A percentile compares a stretch with the other conserved stretches of the same genome.
Conservation (phyloP, 805 yeast genomes). For the Myxozyma vanderwaltii region DNA sequence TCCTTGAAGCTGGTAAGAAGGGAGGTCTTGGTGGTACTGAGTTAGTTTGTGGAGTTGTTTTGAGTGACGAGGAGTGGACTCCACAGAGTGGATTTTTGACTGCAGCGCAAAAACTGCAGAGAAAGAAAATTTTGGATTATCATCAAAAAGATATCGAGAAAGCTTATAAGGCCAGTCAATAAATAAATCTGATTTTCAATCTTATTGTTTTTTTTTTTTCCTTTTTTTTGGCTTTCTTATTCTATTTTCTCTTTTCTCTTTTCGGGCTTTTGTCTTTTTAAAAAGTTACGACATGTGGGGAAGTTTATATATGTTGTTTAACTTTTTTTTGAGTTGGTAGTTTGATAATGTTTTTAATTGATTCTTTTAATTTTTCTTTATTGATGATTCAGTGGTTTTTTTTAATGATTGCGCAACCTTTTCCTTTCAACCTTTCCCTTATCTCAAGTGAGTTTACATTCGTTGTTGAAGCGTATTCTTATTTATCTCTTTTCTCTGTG, state of each 20-base stretch:
- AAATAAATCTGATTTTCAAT: neutral
- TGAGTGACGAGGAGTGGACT: slow-evolving; percentile 94
- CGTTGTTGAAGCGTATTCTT: too few relatives aligned
- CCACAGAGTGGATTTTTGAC: slow-evolving; percentile 94
- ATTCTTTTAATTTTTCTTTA: too few relatives aligned
- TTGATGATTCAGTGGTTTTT: too few relatives aligned
- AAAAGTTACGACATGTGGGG: neutral
- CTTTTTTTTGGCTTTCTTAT: neutral
- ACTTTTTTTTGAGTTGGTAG: too few relatives aligned
- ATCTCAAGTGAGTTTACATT: too few relatives aligned
- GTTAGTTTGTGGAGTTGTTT: slow-evolving; percentile 72
- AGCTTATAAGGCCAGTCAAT: slow-evolving; percentile 50
- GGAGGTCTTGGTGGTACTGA: slow-evolving; percentile 88
- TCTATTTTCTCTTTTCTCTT: too few relatives aligned
- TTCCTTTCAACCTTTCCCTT: too few relatives aligned
- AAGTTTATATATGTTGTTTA: too few relatives aligned
- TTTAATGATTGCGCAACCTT: too few relatives aligned
- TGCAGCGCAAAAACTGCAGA: slow-evolving; percentile 93
- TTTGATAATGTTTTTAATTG: too few relatives aligned
- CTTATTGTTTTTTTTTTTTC: neutral
- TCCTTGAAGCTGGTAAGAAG: slow-evolving; percentile 72
- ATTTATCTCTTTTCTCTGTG: neutral
- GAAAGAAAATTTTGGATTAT: slow-evolving; percentile 78
- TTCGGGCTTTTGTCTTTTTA: neutral
- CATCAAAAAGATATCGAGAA: slow-evolving; percentile 68